Percentiles rank a stretch among this genome's conserved stretches.
Evolutionary conservation across 148 eudicot species (phyloP).

Genomic region (Camellia lanceoleosa): DNA sequence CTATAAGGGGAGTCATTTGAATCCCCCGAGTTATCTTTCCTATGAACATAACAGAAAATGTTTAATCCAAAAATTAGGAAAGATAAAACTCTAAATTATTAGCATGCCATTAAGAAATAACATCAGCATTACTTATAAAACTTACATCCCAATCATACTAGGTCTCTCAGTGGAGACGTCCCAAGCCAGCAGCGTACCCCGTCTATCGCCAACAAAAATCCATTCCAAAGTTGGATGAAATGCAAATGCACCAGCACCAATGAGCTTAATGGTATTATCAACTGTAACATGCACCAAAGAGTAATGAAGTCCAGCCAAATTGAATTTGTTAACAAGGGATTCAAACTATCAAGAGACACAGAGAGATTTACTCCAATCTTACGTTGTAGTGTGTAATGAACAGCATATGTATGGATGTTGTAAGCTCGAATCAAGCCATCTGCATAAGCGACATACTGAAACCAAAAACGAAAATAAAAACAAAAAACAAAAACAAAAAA

Average conservation of each 20-base stretch:
- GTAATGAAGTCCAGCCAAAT: slow-evolving; percentile 2
- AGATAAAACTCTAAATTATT: not conserved
- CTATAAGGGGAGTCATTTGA: not conserved
- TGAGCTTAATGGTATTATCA: slow-evolving; percentile 90
- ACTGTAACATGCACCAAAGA: slow-evolving; percentile 47
- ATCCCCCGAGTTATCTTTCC: not conserved
- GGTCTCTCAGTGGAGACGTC: slow-evolving; percentile 99
- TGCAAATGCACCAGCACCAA: slow-evolving; percentile 97
- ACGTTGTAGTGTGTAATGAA: slow-evolving; percentile 95
- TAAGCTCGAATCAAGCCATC: slow-evolving; percentile 96
- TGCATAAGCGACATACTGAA: slow-evolving; percentile 93
- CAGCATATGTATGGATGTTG: slow-evolving; percentile 93
- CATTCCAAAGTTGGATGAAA: slow-evolving; percentile 95
- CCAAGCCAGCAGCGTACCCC: slow-evolving; percentile 97
- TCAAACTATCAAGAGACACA: slow-evolving; percentile 17
- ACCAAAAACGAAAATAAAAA: slow-evolving; percentile 14
- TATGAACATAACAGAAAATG: not conserved
- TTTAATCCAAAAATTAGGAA: not conserved
- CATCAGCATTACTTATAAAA: slow-evolving; percentile 1
- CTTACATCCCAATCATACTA: slow-evolving; percentile 97
- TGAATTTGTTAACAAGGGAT: slow-evolving; percentile 9
- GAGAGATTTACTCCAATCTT: slow-evolving; percentile 30
- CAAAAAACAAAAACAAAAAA: too few species aligned
- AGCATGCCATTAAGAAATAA: not conserved
- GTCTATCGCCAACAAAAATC: slow-evolving; percentile 91